These are phyloP conservation scores for Phytophthora crassamura DNA, from an alignment of 352 stramenopile genomes.

Conservation along the genomic window DNA sequence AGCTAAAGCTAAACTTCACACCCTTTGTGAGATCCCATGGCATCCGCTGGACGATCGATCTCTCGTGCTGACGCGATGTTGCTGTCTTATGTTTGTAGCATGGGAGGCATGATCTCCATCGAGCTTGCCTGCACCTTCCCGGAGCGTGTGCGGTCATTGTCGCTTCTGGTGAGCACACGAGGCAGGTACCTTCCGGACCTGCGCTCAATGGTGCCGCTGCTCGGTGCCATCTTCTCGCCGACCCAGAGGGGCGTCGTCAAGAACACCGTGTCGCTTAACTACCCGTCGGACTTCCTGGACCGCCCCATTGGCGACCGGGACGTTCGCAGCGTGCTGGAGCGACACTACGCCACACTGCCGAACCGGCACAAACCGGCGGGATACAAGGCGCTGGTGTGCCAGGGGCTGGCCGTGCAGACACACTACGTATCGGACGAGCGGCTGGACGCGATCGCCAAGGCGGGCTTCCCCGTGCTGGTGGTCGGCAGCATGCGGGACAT, in stretches of 20 bases:
- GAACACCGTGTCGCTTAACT: constrained; percentile 47
- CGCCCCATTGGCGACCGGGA: constrained; percentile 37
- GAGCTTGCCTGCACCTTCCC: constrained; percentile 43
- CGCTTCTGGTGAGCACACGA: constrained; percentile 46
- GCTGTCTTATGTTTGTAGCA: constrained; percentile 16
- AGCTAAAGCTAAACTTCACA: not conserved
- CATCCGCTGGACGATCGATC: constrained; percentile 10
- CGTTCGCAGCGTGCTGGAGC: constrained; percentile 29
- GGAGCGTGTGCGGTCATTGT: constrained; percentile 52
- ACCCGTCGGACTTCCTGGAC: constrained; percentile 45
- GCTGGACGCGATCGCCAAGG: constrained; percentile 36
- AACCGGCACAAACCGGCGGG: constrained; percentile 25
- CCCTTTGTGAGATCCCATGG: constrained; percentile 3
- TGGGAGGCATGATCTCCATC: constrained; percentile 64
- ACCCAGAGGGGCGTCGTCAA: constrained; percentile 36
- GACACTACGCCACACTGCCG: constrained; percentile 27
- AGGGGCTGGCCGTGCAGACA: constrained; percentile 39
- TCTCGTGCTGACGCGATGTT: not conserved
- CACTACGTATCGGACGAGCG: constrained; percentile 59
- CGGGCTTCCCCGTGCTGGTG: constrained; percentile 52
- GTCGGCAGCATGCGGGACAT: constrained; percentile 49
- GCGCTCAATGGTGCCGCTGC: constrained; percentile 33
- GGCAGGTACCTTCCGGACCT: constrained; percentile 44
- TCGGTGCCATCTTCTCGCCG: constrained; percentile 41
- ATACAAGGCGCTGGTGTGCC: constrained; percentile 38